phyloP scores from a whole-genome alignment of 2,329 filamentous ascomycete genomes.

The Verticillium alfalfae region DNA sequence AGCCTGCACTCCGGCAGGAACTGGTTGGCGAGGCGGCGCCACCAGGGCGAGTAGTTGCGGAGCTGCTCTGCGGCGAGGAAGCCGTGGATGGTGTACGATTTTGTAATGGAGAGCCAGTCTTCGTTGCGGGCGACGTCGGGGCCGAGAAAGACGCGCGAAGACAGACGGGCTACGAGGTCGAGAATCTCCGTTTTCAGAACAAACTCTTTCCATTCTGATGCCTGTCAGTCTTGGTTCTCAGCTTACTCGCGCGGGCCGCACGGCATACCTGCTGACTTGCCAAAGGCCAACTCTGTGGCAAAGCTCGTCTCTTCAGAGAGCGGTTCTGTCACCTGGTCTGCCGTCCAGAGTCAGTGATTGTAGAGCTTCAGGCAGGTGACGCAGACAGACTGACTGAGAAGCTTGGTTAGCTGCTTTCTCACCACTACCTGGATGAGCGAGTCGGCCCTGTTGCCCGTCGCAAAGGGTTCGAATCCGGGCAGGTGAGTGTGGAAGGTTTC shows the following conservation, averaged over 20 bases:
- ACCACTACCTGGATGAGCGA: conserved; percentile 8
- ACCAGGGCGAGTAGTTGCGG: neutral
- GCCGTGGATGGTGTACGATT: conserved; percentile 16
- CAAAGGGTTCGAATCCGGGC: conserved; percentile 11
- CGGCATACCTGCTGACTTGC: conserved; percentile 1
- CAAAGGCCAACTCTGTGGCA: conserved; percentile 3
- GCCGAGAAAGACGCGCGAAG: conserved; percentile 44
- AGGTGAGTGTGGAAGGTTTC: conserved; percentile 10
- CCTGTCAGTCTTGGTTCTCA: too few species aligned
- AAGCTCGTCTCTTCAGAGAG: conserved; percentile 5
- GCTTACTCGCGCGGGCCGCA: too few species aligned
- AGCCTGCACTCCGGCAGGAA: conserved; percentile 12
- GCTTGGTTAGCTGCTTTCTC: conserved; percentile 12
- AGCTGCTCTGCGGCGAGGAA: conserved; percentile 3
- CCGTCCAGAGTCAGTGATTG: neutral
- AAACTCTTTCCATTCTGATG: conserved; percentile 6
- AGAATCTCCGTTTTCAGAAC: conserved; percentile 2
- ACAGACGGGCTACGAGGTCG: conserved; percentile 38
- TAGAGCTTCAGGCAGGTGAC: too few species aligned
- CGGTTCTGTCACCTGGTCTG: conserved; percentile 8
- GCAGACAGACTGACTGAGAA: conserved; percentile 7
- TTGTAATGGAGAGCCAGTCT: conserved; percentile 38
- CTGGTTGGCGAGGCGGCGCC: neutral
- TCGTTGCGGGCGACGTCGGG: conserved; percentile 35
- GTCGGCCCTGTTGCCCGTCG: neutral